phyloP scores from a whole-genome alignment of 805 yeast genomes.

The Sungouiozyma intestinalis region DNA sequence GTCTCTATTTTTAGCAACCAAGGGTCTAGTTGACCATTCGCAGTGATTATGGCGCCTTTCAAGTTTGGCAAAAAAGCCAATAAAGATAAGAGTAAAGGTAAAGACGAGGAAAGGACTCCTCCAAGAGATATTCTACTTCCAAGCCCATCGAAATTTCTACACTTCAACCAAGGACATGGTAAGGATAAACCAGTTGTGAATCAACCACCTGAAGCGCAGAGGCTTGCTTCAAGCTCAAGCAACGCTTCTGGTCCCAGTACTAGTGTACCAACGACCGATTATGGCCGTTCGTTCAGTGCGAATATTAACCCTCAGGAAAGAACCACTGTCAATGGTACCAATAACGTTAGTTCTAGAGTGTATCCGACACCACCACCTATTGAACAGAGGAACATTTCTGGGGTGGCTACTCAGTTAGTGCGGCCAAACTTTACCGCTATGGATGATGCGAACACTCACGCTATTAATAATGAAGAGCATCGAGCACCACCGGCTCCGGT shows the following conservation, averaged over 20 bases:
- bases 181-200: neutral
- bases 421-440: slow-evolving; percentile 1
- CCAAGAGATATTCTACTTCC: neutral
- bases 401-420: slow-evolving; percentile 14
- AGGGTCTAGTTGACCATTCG: too few species aligned
- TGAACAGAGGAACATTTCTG: slow-evolving; percentile 25
- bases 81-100: slow-evolving; percentile 20
- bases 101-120: slow-evolving; percentile 12
- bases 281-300: neutral
- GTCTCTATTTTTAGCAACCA: neutral
- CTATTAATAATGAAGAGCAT: neutral
- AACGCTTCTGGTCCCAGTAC: neutral
- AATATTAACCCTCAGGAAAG: neutral
- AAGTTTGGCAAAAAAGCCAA: slow-evolving; percentile 44
- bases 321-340: neutral
- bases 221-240: neutral
- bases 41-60: slow-evolving; percentile 57
- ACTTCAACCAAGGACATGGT: slow-evolving; percentile 2
- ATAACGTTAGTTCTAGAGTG: slow-evolving; percentile 6
- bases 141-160: slow-evolving; percentile 8
- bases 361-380: slow-evolving; percentile 18
- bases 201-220: neutral
- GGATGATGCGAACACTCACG: neutral
- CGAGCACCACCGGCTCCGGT: neutral
- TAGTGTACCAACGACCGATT: neutral